Evolutionary conservation across 73 alveolate genomes (phyloP), one percentile per base, ranked within the genome.

Genomic region (Blepharisma japonicum): DNA sequence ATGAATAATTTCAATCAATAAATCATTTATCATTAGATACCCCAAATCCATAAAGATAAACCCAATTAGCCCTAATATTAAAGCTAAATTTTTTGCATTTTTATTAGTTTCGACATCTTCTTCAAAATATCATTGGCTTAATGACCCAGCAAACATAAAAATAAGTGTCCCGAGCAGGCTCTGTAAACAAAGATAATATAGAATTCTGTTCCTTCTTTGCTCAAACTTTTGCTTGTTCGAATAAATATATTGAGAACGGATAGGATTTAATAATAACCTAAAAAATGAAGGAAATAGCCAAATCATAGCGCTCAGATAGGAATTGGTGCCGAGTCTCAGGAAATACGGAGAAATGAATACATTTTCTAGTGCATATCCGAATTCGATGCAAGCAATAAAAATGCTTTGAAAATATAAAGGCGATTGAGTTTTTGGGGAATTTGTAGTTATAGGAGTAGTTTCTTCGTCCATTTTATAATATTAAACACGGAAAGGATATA

Each of bases 311-410:
- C 23, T 61, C 3, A 18, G 50, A 9, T 14, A 18, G 11, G 74
- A 61, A 9, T 14, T 25, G 2, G 23, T 14, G 14, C 74, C 74
- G 2, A 61, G 74, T 2, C 74, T n/a, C 18, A 11, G 2, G 74
- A 61, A 61, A 25, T 61, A 61, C 0, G 74, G 74, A 20, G 74
- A 61, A 9, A 61, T n/a, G 74, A 39, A 61, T 2, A 61, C 47
- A 61, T 39, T 39, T 61, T 8, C 11, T 14, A 14, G 48, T 0
- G 14, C 47, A 25, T 14, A 14, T 14, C 74, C 74, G 47, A 61
- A 61, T 25, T 61, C 74, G 2, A 61, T n/a, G 5, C 14, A 18
- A 25, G 74, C 23, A 14, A 61, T n/a, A 8, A 39, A n/a, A 25
- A 61, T 14, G 46, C 74, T 61, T 61, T 18, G 74, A 25, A 25